phyloP scores from a whole-genome alignment of 768 basidiomycete genomes.

The Postia placenta region DNA sequence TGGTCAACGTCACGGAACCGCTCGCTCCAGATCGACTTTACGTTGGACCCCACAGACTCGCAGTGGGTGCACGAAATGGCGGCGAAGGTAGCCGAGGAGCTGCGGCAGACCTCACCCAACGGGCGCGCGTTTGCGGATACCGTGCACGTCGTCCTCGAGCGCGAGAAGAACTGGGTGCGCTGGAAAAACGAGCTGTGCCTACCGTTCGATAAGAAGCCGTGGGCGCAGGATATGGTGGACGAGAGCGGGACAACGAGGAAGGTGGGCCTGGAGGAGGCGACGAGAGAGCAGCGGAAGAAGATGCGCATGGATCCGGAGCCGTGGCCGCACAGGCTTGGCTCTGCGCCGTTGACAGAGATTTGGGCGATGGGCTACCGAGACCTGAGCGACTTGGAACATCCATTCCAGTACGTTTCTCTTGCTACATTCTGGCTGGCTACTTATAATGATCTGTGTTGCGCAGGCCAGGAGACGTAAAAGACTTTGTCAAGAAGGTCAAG shows the following conservation, averaged over 20 bases:
- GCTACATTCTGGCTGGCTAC: neutral
- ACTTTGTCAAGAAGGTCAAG: constrained; percentile 67
- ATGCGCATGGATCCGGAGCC: constrained; percentile 53
- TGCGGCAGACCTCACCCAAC: constrained; percentile 72
- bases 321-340: constrained; percentile 64
- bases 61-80: constrained; percentile 76
- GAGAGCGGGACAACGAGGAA: constrained; percentile 28
- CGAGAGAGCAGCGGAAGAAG: constrained; percentile 41
- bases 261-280: constrained; percentile 59
- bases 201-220: constrained; percentile 71
- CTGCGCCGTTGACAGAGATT: constrained; percentile 67
- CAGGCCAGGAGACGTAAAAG: constrained; percentile 69
- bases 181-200: constrained; percentile 85
- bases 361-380: constrained; percentile 80
- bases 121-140: constrained; percentile 76
- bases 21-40: constrained; percentile 81
- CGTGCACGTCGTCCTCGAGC: constrained; percentile 61
- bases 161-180: constrained; percentile 85
- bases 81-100: constrained; percentile 44
- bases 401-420: constrained; percentile 31
- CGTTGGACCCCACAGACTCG: constrained; percentile 56
- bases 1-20: constrained; percentile 66
- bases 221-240: constrained; percentile 42
- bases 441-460: constrained; percentile 6
- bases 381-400: constrained; percentile 53